These are phyloP conservation scores for Pluteus cervinus DNA, from an alignment of 768 basidiomycete species.

Conservation along the genomic window DNA sequence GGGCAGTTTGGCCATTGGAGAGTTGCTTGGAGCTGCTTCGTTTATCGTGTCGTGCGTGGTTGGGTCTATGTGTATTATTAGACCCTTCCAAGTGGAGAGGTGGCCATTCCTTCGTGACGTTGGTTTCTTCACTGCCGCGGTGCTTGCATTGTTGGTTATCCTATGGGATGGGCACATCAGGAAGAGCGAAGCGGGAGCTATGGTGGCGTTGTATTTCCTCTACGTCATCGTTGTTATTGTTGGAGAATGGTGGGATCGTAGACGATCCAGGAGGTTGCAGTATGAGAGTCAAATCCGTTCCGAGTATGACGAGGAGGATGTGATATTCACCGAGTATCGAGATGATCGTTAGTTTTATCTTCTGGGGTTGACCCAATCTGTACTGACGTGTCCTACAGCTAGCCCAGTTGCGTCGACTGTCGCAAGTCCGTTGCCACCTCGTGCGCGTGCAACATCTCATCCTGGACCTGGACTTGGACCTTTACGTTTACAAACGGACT, in stretches of 20 bases:
- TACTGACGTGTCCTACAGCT: too few species aligned
- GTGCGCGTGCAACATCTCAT: conserved; percentile 36
- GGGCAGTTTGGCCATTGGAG: conserved; percentile 89
- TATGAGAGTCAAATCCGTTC: conserved; percentile 48
- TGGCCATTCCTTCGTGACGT: conserved; percentile 89
- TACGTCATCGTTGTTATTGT: conserved; percentile 77
- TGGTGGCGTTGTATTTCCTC: conserved; percentile 67
- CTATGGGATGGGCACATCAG: conserved; percentile 71
- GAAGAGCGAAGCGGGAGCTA: conserved; percentile 63
- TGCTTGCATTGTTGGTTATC: conserved; percentile 68
- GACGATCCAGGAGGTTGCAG: conserved; percentile 39
- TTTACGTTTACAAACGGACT: conserved; percentile 29
- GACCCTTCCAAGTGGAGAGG: conserved; percentile 81
- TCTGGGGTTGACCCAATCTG: conserved; percentile 2
- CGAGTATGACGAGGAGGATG: conserved; percentile 51
- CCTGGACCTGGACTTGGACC: conserved; percentile 22
- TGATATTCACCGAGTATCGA: conserved; percentile 46
- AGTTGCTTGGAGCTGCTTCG: conserved; percentile 89
- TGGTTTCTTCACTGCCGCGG: conserved; percentile 86
- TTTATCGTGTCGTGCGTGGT: conserved; percentile 97
- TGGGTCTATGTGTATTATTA: conserved; percentile 96
- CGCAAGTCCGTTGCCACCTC: conserved; percentile 24
- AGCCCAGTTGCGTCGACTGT: conserved; percentile 24
- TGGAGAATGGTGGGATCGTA: conserved; percentile 71
- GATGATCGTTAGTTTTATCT: conserved; percentile 49